Base-by-base conservation (phyloP, 2,329 filamentous ascomycete genomes). In the Fusarium succisae region DNA sequence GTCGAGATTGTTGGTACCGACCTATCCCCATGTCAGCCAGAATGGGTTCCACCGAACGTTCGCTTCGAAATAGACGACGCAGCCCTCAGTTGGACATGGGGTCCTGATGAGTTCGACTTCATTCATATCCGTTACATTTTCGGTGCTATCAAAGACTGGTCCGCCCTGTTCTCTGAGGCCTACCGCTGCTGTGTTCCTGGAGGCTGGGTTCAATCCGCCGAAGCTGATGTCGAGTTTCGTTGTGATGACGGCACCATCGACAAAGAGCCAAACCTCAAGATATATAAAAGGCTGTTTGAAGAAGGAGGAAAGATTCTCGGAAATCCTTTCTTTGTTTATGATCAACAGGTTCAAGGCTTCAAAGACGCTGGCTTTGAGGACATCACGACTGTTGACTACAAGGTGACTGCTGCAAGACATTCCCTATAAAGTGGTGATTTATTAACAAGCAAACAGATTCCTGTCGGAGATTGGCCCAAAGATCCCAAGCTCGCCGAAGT, bases 31-130 rank as follows among this genome's bases (percentile, higher is more conserved):
- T 69, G 65, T 12, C 74, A 76, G 6, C 74, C 74, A 2, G 20
- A 63, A 44, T 76, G 72, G 69, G 69, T 76, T n/a, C 74, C 74
- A 3, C 74, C 74, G 5, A 76, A 76, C 10, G 72, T 76, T 15
- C 66, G 62, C 1, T 76, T 76, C 43, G 66, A 75, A 18, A 60
- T 76, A 32, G 74, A 76, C 14, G 74, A 76, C 20, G 74, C 74
- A 24, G 15, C 37, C 24, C 10, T 66, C 30, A n/a, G 26, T 18
- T 74, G 74, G 74, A 76, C 74, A 5, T 75, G 74, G 72, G 56
- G 62, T 6, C 17, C 45, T 6, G 35, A 62, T 39, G 38, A 47
- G 43, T 76, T 76, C 14, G 69, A 73, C 45, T 73, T 76, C 2
- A 32, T 76, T 37, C 74, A 76, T 14, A 44, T 75, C 4, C 74